Evolutionary conservation across 2,329 filamentous ascomycete genomes (phyloP), one percentile per base, ranked within the genome.

Genomic region (Fusarium sp.): DNA sequence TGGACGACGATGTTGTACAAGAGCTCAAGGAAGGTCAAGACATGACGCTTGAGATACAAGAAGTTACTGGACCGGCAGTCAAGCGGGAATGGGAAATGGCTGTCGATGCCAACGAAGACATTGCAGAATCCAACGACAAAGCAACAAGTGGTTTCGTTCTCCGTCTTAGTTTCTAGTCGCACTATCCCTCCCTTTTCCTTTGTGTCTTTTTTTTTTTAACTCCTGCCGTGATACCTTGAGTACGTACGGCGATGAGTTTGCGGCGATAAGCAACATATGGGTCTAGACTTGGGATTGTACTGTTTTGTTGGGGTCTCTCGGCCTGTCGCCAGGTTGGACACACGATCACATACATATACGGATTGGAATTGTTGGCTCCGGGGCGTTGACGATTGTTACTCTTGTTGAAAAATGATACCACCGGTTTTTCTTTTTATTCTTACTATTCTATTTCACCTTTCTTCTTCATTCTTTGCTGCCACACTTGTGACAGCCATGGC

Each of bases 21-120:
- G 92, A 95, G 80, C 85, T 98, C 58, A 89, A 90, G 4, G 96
- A 99, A 83, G 95, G 94, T 37, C 94, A 98, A 81, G 95, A 97
- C 78, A 96, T 98, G 92, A 89, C 91, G 65, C 87, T 93, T 63
- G 91, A 96, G 74, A 85, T 93, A 45, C 79, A 80, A 23, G 85
- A 88, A 73, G 77, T 84, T n/a, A 75, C 80, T 9, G 82, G 84
- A 35, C 76, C 75, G 29, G 41, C 62, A 31, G 75, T 84, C 42
- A 90, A 90, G 77, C 81, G 84, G 39, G 89, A 91, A 73, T 91
- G 88, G 88, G 88, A 90, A 60, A 90, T 91, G 88, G 83, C 85
- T 5, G 79, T 90, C 33, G 89, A 91, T 63, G 81, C 79, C 19
- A 77, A 79, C n/a, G 84, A 85, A 55, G 74, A 73, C 11, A 66